These are phyloP conservation scores for Pseudogymnoascus sp. DNA, from an alignment of 2,329 filamentous ascomycete genomes.

Conservation along the genomic window DNA sequence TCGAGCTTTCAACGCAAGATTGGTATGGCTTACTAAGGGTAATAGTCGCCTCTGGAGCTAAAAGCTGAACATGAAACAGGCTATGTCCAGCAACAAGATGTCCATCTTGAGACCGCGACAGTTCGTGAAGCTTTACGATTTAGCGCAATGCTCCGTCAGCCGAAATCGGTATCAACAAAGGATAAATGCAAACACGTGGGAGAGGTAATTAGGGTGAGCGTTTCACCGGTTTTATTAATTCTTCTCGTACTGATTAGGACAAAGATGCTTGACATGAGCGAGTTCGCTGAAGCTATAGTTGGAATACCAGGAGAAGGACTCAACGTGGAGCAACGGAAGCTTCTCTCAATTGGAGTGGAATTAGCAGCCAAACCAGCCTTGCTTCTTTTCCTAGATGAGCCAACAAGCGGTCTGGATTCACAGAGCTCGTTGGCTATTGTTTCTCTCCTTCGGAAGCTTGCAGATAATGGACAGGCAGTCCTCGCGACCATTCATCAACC, in stretches of 20 bases:
- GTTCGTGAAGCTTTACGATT: constrained; percentile 86
- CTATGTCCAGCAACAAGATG: constrained; percentile 87
- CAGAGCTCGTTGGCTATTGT: constrained; percentile 60
- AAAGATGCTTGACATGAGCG: constrained; percentile 57
- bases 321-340: constrained; percentile 56
- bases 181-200: constrained; percentile 86
- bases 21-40: no score
- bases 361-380: constrained; percentile 51
- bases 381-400: constrained; percentile 57
- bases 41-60: no score
- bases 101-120: constrained; percentile 75
- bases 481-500: constrained; percentile 53
- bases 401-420: constrained; percentile 55
- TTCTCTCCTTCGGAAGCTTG: constrained; percentile 55
- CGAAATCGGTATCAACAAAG: constrained; percentile 58
- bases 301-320: constrained; percentile 56
- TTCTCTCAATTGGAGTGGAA: constrained; percentile 56
- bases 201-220: constrained; percentile 62
- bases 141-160: constrained; percentile 81
- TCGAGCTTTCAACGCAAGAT: constrained; percentile 85
- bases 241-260: no score
- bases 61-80: constrained; percentile 37
- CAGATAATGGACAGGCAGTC: constrained; percentile 47
- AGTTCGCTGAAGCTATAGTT: constrained; percentile 60
- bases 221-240: no score